Evolutionary conservation across 2,329 filamentous ascomycete genomes (phyloP).

Genomic region (Nigrograna mackinnonii): DNA sequence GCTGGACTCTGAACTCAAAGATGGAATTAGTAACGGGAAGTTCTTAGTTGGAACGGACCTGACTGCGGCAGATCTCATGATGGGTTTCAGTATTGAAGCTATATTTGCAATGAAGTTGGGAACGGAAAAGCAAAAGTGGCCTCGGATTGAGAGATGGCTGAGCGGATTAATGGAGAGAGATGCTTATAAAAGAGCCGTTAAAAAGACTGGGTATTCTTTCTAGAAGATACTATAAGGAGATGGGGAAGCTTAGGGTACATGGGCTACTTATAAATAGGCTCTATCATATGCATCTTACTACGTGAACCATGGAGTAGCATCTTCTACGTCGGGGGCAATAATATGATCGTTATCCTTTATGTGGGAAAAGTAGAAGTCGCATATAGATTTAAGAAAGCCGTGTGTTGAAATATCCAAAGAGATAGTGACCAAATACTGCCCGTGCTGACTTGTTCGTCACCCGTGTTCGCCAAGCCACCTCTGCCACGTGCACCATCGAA

Average conservation of each 20-base stretch:
- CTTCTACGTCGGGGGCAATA: conserved; percentile 6
- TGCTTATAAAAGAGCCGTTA: conserved; percentile 42
- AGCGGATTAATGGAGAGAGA: conserved; percentile 39
- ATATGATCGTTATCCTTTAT: conserved; percentile 6
- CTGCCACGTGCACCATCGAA: too few relatives aligned
- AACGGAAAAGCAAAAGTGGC: conserved; percentile 31
- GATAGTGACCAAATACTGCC: too few relatives aligned
- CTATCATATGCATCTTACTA: conserved; percentile 5
- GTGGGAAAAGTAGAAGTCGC: conserved; percentile 5
- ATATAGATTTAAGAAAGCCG: background rate
- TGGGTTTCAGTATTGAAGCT: conserved; percentile 46
- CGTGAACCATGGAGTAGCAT: conserved; percentile 5
- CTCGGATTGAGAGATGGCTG: conserved; percentile 36
- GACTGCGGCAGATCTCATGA: conserved; percentile 51
- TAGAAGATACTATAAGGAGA: too few relatives aligned
- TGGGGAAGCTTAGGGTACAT: too few relatives aligned
- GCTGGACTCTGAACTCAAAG: conserved; percentile 48
- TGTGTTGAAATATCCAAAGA: too few relatives aligned
- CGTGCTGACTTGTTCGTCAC: too few relatives aligned
- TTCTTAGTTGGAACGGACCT: conserved; percentile 48
- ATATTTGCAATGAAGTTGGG: conserved; percentile 48
- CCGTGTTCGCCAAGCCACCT: too few relatives aligned
- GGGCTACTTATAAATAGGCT: conserved; percentile 5
- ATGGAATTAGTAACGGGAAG: conserved; percentile 36
- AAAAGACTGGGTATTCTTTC: conserved; percentile 51